Evolutionary conservation across 2,329 filamentous ascomycete species (phyloP), one percentile per base, ranked within the genome.

Genomic region (Penicillium sp.): DNA sequence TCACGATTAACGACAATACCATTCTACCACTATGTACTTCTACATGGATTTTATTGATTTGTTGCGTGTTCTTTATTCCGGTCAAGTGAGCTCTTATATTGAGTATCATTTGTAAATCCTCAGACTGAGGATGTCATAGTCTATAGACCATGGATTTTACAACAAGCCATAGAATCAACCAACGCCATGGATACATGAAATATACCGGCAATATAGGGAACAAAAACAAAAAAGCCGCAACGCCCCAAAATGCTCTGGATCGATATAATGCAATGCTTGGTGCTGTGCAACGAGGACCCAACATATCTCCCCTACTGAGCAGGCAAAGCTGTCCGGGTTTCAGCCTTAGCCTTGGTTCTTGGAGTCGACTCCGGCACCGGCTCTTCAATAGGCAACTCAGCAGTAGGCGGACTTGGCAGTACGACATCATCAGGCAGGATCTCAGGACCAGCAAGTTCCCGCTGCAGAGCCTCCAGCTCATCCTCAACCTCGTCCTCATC

Each of bases 401-500:
- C 50, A 37, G 42, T 57, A 37, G 55, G 55, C 23, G 69, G 69
- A 7, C 73, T 62, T 33, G 67, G 62, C 5, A 71, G 64, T n/a
- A 56, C 52, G 6, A 78, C 77, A n/a, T 64, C 72, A 62, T 73
- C 69, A 12, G 78, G 78, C 25, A 80, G 62, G 19, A 69, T 65
- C 37, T 67, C 62, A 6, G 73, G 65, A 8, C 72, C 73, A 25
- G 68, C 63, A 31, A 86, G 73, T 69, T 93, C 86, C 41, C 80
- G 81, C 74, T 93, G 89, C 63, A 99, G 81, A 1, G 87, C 88
- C 55, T 90, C 91, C 52, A 99, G 81, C 78, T 99, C 94, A 70
- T 97, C 93, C 73, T 99, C 94, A 35, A 99, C 94, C 70, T 97
- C 94, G 71, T 97, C 93, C 75, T 99, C 94, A 75, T 99, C 94